Percentiles rank a stretch among this genome's conserved stretches.
These are phyloP conservation scores for Coemansia sp. DNA, from an alignment of 192 early-diverging fungal species.

Conservation along the genomic window DNA sequence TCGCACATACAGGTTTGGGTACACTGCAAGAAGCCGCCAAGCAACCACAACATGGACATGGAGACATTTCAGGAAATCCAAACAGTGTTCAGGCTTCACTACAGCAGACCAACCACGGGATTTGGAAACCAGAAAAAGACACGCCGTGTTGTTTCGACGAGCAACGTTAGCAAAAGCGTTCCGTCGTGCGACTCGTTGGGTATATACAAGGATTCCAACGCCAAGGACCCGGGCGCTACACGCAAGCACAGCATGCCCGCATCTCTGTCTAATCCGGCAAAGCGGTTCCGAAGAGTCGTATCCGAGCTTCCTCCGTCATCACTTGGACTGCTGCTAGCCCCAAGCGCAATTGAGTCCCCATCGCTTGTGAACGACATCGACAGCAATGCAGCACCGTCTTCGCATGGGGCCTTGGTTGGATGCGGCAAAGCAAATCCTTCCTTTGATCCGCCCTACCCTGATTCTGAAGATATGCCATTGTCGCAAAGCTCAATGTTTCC, in stretches of 20 bases:
- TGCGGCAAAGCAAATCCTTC: background rate
- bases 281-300: constrained; percentile 36
- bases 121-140: constrained; percentile 28
- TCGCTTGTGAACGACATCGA: background rate
- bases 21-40: constrained; percentile 64
- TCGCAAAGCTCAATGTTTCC: background rate
- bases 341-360: background rate
- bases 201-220: constrained; percentile 2
- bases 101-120: constrained; percentile 35
- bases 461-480: background rate
- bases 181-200: constrained; percentile 24
- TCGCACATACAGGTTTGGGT: constrained; percentile 79
- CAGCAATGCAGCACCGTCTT: background rate
- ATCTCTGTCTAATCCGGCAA: constrained; percentile 12
- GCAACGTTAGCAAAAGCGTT: constrained; percentile 18
- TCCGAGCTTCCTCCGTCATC: constrained; percentile 39
- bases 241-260: constrained; percentile 28
- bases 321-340: constrained; percentile 3
- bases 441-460: background rate
- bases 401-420: background rate
- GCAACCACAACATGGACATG: constrained; percentile 41
- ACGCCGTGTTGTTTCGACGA: constrained; percentile 38
- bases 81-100: constrained; percentile 33
- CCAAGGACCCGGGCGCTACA: background rate
- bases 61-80: constrained; percentile 39